phyloP scores from a whole-genome alignment of 305 asterid species.

The Solanum hybrid region DNA sequence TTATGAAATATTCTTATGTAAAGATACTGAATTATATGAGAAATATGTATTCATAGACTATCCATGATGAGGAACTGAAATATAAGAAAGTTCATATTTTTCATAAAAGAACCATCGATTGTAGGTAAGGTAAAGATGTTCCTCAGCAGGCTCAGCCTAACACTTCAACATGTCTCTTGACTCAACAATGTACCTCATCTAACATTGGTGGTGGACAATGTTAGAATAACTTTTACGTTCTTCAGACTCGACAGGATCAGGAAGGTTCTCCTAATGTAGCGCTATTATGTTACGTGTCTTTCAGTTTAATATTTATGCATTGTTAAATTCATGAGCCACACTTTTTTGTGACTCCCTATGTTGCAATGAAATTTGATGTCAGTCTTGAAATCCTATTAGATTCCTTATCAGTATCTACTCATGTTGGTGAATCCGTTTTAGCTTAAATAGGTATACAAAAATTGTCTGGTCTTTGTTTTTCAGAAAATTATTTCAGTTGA shows the following conservation, averaged over 20 bases:
- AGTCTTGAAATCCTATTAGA: neutral
- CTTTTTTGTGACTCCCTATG: too few species aligned
- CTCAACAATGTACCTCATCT: neutral
- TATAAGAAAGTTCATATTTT: neutral
- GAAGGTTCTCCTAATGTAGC: neutral
- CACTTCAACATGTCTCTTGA: neutral
- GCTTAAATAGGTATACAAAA: neutral
- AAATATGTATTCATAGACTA: neutral
- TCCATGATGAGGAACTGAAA: neutral
- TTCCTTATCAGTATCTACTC: neutral
- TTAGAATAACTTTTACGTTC: too few species aligned
- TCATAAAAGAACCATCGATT: neutral
- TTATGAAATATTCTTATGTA: neutral
- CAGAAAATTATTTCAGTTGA: too few species aligned
- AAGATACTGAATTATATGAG: neutral
- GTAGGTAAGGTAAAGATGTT: neutral
- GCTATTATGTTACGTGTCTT: neutral
- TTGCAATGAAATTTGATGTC: too few species aligned
- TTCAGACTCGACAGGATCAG: too few species aligned
- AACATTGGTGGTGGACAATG: neutral
- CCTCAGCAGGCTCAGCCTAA: neutral
- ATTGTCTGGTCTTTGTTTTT: neutral
- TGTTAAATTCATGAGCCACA: neutral
- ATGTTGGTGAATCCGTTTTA: neutral
- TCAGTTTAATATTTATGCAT: too few species aligned